These are phyloP conservation scores for Beta vulgaris DNA, from an alignment of 148 eudicot genomes.

Conservation along the genomic window DNA sequence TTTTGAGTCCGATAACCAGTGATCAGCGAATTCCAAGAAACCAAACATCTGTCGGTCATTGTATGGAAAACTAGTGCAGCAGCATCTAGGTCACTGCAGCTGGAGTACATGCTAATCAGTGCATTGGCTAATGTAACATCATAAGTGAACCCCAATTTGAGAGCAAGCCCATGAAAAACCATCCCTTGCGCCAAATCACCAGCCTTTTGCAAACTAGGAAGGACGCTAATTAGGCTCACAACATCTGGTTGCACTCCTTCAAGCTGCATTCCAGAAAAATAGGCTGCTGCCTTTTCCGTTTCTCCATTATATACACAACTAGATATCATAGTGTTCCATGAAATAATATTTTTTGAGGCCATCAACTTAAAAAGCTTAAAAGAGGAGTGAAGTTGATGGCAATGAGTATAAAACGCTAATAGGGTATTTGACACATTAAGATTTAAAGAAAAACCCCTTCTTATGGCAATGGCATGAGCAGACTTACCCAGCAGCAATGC, in stretches of 20 bases:
- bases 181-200: slow-evolving; percentile 40
- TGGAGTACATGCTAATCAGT: slow-evolving; percentile 56
- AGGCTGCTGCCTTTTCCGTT: slow-evolving; percentile 21
- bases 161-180: slow-evolving; percentile 50
- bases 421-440: slow-evolving; percentile 51
- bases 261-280: slow-evolving; percentile 51
- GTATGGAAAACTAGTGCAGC: slow-evolving; percentile 37
- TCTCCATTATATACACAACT: slow-evolving; percentile 53
- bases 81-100: slow-evolving; percentile 37
- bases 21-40: slow-evolving; percentile 70
- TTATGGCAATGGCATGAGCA: slow-evolving; percentile 55
- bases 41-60: slow-evolving; percentile 38
- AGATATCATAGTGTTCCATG: slow-evolving; percentile 76
- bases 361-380: slow-evolving; percentile 43
- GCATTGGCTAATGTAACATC: slow-evolving; percentile 54
- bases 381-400: slow-evolving; percentile 30
- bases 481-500: slow-evolving; percentile 54
- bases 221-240: slow-evolving; percentile 53
- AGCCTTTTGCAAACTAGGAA: slow-evolving; percentile 38
- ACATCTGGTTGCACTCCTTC: slow-evolving; percentile 47
- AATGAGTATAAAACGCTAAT: slow-evolving; percentile 54
- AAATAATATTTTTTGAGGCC: slow-evolving; percentile 38
- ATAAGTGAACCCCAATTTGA: slow-evolving; percentile 34
- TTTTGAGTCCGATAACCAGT: slow-evolving; percentile 41
- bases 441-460: slow-evolving; percentile 42